Evolutionary conservation across 352 stramenopile genomes (phyloP).

Genomic region (Phytophthora boehmeriae): DNA sequence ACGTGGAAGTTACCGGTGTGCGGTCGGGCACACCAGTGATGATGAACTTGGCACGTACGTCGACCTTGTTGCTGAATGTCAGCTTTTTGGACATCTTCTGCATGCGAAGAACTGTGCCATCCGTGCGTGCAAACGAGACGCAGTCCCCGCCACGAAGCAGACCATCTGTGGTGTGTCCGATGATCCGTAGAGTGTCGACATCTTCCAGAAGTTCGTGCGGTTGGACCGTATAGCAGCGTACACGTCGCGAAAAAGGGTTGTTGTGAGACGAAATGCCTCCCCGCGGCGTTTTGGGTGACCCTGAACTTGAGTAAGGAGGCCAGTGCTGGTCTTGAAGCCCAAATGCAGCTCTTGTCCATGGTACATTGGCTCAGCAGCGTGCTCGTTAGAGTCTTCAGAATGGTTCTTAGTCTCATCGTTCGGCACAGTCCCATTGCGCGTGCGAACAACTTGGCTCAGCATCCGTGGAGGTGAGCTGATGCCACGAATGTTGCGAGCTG

Average conservation of each 20-base stretch:
- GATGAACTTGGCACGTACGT: slow-evolving; percentile 70
- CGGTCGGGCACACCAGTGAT: slow-evolving; percentile 67
- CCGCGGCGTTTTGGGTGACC: slow-evolving; percentile 42
- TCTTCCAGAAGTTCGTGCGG: slow-evolving; percentile 40
- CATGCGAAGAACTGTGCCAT: slow-evolving; percentile 63
- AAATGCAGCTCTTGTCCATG: slow-evolving; percentile 64
- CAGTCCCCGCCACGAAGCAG: slow-evolving; percentile 61
- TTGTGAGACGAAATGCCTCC: slow-evolving; percentile 19
- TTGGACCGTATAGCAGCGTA: slow-evolving; percentile 46
- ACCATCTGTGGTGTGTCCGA: slow-evolving; percentile 61
- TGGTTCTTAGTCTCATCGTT: slow-evolving; percentile 3
- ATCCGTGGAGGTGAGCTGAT: slow-evolving; percentile 60
- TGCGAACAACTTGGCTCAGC: slow-evolving; percentile 40
- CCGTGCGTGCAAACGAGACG: slow-evolving; percentile 60
- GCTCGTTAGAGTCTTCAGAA: slow-evolving; percentile 11
- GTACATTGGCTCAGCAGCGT: slow-evolving; percentile 42
- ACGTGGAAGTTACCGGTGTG: slow-evolving; percentile 61
- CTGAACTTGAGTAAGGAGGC: slow-evolving; percentile 50
- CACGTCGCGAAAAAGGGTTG: slow-evolving; percentile 61
- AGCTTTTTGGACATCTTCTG: slow-evolving; percentile 72
- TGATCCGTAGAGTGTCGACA: slow-evolving; percentile 59
- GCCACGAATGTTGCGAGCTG: slow-evolving; percentile 47
- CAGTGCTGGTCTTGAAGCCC: slow-evolving; percentile 52
- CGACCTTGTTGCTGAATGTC: slow-evolving; percentile 67
- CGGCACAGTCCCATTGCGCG: slow-evolving; percentile 34